Base-by-base conservation (phyloP, 2,329 filamentous ascomycete genomes). In the Aureobasidium subglaciale region DNA sequence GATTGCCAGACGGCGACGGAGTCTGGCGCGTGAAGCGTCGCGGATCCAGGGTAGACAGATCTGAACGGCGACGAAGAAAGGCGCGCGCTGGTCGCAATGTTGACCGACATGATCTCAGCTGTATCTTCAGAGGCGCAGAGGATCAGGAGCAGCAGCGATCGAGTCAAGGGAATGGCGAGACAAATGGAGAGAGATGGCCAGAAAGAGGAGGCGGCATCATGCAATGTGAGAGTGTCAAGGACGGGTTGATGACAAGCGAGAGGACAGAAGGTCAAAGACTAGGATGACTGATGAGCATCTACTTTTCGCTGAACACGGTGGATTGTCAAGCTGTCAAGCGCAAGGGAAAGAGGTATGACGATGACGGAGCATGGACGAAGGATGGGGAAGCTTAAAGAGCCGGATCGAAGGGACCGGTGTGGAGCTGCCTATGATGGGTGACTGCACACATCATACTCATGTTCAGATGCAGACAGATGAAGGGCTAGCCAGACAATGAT, bases 151-250 rank as follows among this genome's bases (percentile, higher is more conserved):
- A 34, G 45, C 24, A 7, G 34, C 40, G 35, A 16, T 35, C 20
- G 29, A 13, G 32, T 40, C 35, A 41, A 24, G 48, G 25, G 15
- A 8, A 50, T 15, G 22, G 5, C 46, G 32, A 15, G 24, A 38
- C n/a, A n/a, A n/a, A n/a, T n/a, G n/a, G n/a, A n/a, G n/a, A n/a
- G n/a, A n/a, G n/a, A n/a, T n/a, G n/a, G n/a, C n/a, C n/a, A n/a
- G n/a, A n/a, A n/a, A n/a, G n/a, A 50, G 46, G 46, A 50, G 46
- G 46, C 24, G 46, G 46, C 46, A 50, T 50, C 46, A 50, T 50
- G 46, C 27, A 50, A n/a, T 29, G 24, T 5, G 10, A 25, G 8
- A 18, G 20, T 16, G 43, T 35, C 29, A 20, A 24, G 9, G 8
- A 48, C 11, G 30, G n/a, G 15, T 35, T 11, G 9, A 11, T 24